These are phyloP conservation scores for Petunia axillaris DNA, from an alignment of 257 asterid species.

Conservation along the genomic window DNA sequence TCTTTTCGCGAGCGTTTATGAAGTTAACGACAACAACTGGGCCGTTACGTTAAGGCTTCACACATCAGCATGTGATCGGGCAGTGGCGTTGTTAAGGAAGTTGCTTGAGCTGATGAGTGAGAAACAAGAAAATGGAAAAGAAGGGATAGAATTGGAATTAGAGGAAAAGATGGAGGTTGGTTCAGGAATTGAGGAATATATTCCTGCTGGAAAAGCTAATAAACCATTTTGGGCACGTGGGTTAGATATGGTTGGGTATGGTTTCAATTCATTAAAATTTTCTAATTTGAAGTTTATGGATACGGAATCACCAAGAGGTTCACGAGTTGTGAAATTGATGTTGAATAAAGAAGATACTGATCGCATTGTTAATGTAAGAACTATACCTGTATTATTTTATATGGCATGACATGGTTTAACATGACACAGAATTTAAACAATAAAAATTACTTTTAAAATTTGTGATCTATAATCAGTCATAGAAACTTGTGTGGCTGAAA, in stretches of 20 bases:
- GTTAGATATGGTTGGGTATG: constrained; percentile 75
- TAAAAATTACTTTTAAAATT: too few species aligned
- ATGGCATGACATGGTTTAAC: too few species aligned
- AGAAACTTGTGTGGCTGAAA: too few species aligned
- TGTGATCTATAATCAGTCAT: too few species aligned
- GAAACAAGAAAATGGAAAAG: constrained; percentile 22
- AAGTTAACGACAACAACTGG: constrained; percentile 42
- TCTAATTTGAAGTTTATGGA: constrained; percentile 60
- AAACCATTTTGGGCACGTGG: constrained; percentile 95
- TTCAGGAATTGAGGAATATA: constrained; percentile 66
- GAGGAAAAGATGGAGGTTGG: constrained; percentile 41
- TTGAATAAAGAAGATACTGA: constrained; percentile 53
- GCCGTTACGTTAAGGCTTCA: constrained; percentile 69
- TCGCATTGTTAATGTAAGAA: constrained; percentile 67
- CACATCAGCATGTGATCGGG: constrained; percentile 78
- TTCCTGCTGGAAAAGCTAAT: constrained; percentile 66
- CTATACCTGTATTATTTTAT: too few species aligned
- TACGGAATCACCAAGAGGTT: constrained; percentile 48
- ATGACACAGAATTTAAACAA: too few species aligned
- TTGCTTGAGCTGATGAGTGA: constrained; percentile 44
- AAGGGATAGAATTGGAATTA: constrained; percentile 33
- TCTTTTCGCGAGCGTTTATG: constrained; percentile 65
- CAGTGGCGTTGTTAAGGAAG: constrained; percentile 58
- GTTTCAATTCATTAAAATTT: constrained; percentile 73
- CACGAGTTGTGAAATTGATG: constrained; percentile 67